These are phyloP conservation scores for Blastobotrys serpentis DNA, from an alignment of 1,139 yeast species.

Conservation along the genomic window DNA sequence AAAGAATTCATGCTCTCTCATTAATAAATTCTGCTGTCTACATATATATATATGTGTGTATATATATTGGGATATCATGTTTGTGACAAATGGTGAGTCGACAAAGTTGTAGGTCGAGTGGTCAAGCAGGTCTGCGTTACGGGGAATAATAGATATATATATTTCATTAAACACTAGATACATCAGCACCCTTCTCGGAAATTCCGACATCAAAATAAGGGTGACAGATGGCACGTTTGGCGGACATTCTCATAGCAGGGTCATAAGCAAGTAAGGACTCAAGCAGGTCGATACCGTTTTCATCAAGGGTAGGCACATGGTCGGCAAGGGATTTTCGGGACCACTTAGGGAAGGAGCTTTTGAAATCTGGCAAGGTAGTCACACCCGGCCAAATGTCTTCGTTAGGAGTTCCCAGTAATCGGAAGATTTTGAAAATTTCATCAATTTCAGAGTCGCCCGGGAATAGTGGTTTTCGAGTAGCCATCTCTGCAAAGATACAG, in stretches of 20 bases:
- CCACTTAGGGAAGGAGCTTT: constrained; percentile 97
- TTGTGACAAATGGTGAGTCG: no score
- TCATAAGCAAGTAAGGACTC: constrained; percentile 82
- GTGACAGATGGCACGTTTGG: constrained; percentile 86
- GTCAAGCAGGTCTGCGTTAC: no score
- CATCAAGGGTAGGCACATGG: constrained; percentile 77
- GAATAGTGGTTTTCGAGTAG: constrained; percentile 89
- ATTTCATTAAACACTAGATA: constrained; percentile 6
- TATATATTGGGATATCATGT: no score
- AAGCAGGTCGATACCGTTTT: constrained; percentile 71
- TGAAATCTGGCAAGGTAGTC: constrained; percentile 87
- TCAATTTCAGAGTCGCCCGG: constrained; percentile 99
- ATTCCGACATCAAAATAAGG: constrained; percentile 61
- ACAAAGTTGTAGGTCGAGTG: no score
- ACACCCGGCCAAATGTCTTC: constrained; percentile 98
- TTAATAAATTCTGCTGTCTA: no score
- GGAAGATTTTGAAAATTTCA: constrained; percentile 91
- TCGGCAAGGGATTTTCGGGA: constrained; percentile 65
- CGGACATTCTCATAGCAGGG: constrained; percentile 91
- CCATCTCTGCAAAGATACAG: constrained; percentile 98
- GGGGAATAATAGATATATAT: neutral
- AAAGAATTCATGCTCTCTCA: no score
- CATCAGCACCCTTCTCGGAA: constrained; percentile 8
- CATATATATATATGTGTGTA: no score
- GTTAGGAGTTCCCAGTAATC: constrained; percentile 91